These are phyloP conservation scores for Yamadazyma paraphyllophila DNA, from an alignment of 805 yeast species.

Conservation along the genomic window DNA sequence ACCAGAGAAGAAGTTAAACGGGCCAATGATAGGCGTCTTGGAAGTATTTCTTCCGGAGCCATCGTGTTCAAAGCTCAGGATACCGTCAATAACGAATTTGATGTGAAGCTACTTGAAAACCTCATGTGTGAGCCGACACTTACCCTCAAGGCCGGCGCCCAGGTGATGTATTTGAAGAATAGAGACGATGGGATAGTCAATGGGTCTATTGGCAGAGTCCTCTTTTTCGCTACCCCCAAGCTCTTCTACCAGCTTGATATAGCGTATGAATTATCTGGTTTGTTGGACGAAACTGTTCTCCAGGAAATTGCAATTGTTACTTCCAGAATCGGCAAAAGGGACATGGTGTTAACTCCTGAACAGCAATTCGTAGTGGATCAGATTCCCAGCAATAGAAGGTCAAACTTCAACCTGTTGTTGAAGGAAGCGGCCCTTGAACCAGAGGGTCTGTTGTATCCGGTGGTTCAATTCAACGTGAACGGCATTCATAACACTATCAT, in stretches of 20 bases:
- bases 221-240: slow-evolving; percentile 45
- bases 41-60: slow-evolving; percentile 44
- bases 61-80: slow-evolving; percentile 44
- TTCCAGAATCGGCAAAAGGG: slow-evolving; percentile 21
- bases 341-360: slow-evolving; percentile 16
- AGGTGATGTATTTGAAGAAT: slow-evolving; percentile 91
- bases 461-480: slow-evolving; percentile 45
- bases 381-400: slow-evolving; percentile 25
- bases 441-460: slow-evolving; percentile 30
- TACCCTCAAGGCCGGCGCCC: slow-evolving; percentile 77
- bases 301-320: slow-evolving; percentile 24
- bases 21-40: slow-evolving; percentile 54
- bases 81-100: slow-evolving; percentile 19
- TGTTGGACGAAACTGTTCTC: slow-evolving; percentile 18
- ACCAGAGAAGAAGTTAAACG: slow-evolving; percentile 80
- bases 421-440: slow-evolving; percentile 17
- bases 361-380: slow-evolving; percentile 17
- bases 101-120: slow-evolving; percentile 44
- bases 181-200: slow-evolving; percentile 75
- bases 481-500: slow-evolving; percentile 26
- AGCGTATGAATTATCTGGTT: slow-evolving; percentile 18
- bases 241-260: slow-evolving; percentile 25
- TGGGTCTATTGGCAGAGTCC: slow-evolving; percentile 83
- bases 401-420: slow-evolving; percentile 20
- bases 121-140: slow-evolving; percentile 70